These are phyloP conservation scores for Turnera subulata DNA, from an alignment of 345 rosid species.

Conservation along the genomic window DNA sequence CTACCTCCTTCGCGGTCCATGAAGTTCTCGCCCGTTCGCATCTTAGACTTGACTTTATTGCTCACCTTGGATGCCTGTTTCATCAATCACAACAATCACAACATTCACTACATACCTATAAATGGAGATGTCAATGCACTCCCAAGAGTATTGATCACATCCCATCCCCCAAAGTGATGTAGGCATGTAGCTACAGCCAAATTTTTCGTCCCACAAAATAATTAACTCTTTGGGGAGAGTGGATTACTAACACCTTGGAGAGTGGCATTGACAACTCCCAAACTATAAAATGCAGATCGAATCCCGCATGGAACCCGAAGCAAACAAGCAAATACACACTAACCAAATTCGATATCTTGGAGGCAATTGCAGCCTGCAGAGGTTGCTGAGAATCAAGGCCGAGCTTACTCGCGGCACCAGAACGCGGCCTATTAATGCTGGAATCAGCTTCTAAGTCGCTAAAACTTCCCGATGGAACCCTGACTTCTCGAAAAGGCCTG, in stretches of 20 bases:
- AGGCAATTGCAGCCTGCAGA: slow-evolving; percentile 76
- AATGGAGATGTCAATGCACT: too few relatives aligned
- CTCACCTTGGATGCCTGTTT: slow-evolving; percentile 78
- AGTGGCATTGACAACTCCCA: too few relatives aligned
- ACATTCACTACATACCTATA: not conserved
- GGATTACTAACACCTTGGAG: too few relatives aligned
- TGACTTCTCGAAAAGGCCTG: slow-evolving; percentile 43
- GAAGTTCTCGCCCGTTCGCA: slow-evolving; percentile 50
- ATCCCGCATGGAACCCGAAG: not conserved
- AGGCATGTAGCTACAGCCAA: too few relatives aligned
- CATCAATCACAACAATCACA: slow-evolving; percentile 27
- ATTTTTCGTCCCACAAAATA: too few relatives aligned
- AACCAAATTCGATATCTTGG: slow-evolving; percentile 90
- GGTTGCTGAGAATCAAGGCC: slow-evolving; percentile 94
- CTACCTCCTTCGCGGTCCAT: slow-evolving; percentile 69
- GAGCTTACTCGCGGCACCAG: slow-evolving; percentile 55
- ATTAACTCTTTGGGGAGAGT: too few relatives aligned
- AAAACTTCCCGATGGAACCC: slow-evolving; percentile 24
- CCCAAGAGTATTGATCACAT: too few relatives aligned
- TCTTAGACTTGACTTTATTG: slow-evolving; percentile 78
- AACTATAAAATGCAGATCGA: not conserved
- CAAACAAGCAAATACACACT: slow-evolving; percentile 28
- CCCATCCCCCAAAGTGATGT: too few relatives aligned
- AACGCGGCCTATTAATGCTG: slow-evolving; percentile 42
- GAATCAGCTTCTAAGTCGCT: slow-evolving; percentile 46